A percentile compares a stretch with the other conserved stretches of the same genome.
These are phyloP conservation scores for Dactylellina sp. DNA, from an alignment of 2,329 filamentous ascomycete species.

Conservation along the genomic window DNA sequence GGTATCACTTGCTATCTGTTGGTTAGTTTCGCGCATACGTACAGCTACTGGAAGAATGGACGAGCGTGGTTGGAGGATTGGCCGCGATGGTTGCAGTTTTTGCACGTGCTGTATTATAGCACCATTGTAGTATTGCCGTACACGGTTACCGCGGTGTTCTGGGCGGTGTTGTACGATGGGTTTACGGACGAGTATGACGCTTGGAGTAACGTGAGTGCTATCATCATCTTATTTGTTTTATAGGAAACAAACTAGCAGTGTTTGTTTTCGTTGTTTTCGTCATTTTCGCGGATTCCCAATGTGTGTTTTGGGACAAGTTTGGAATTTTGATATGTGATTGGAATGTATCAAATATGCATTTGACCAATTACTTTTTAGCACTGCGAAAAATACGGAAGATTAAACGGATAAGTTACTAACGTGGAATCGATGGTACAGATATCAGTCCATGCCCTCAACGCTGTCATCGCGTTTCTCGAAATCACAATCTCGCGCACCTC, in stretches of 20 bases:
- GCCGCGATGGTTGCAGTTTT: slow-evolving; percentile 72
- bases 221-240: no score
- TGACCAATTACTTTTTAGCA: no score
- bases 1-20: slow-evolving; percentile 81
- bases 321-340: no score
- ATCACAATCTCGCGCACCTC: slow-evolving; percentile 75
- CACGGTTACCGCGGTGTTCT: slow-evolving; percentile 78
- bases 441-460: slow-evolving; percentile 81
- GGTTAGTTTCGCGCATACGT: slow-evolving; percentile 71
- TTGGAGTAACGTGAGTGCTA: slow-evolving; percentile 67
- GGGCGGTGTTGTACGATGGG: slow-evolving; percentile 71
- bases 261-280: slow-evolving; percentile 26
- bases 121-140: slow-evolving; percentile 74
- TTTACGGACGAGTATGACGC: slow-evolving; percentile 68
- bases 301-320: no score
- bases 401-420: no score
- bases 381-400: no score
- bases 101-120: slow-evolving; percentile 75
- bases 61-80: slow-evolving; percentile 69
- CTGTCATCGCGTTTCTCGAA: slow-evolving; percentile 79
- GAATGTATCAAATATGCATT: no score
- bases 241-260: no score
- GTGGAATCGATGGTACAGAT: slow-evolving; percentile 64
- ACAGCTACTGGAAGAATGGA: slow-evolving; percentile 70
- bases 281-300: slow-evolving; percentile 5